A percentile compares a stretch with the other conserved stretches of the same genome.
These are phyloP conservation scores for Hydnum rufescens DNA, from an alignment of 768 basidiomycete species.

Conservation along the genomic window DNA sequence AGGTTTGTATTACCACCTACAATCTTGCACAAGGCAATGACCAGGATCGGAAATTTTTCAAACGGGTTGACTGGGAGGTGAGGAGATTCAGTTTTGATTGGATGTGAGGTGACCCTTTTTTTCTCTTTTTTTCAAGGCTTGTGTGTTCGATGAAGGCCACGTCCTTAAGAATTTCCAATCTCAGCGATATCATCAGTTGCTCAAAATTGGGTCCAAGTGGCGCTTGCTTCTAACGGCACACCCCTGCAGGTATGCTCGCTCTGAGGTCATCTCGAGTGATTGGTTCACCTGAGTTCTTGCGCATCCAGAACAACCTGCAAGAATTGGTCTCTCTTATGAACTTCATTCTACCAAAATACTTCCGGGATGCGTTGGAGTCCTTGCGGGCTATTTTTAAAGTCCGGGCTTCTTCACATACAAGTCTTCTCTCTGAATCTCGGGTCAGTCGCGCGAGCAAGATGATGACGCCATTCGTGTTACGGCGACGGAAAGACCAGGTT, in stretches of 20 bases:
- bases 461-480: conserved; percentile 97
- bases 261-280: conserved; percentile 23
- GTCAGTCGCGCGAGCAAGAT: conserved; percentile 93
- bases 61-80: conserved; percentile 81
- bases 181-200: conserved; percentile 79
- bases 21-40: conserved; percentile 77
- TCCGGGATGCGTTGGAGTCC: conserved; percentile 49
- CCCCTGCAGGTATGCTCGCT: conserved; percentile 84
- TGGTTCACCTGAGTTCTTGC: not conserved
- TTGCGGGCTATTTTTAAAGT: conserved; percentile 94
- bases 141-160: conserved; percentile 94
- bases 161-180: conserved; percentile 94
- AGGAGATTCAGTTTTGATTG: conserved; percentile 18
- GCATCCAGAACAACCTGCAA: conserved; percentile 53
- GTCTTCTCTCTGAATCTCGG: conserved; percentile 77
- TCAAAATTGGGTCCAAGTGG: conserved; percentile 78
- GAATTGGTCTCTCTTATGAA: conserved; percentile 90
- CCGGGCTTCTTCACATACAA: conserved; percentile 76
- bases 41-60: conserved; percentile 83
- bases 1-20: conserved; percentile 92
- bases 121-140: conserved; percentile 33
- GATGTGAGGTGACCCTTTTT: not conserved
- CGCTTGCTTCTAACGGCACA: conserved; percentile 87
- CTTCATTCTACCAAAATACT: conserved; percentile 87
- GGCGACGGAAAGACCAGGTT: conserved; percentile 94